These are phyloP conservation scores for Trifolium dubium DNA, from an alignment of 306 rosid species.

Conservation along the genomic window DNA sequence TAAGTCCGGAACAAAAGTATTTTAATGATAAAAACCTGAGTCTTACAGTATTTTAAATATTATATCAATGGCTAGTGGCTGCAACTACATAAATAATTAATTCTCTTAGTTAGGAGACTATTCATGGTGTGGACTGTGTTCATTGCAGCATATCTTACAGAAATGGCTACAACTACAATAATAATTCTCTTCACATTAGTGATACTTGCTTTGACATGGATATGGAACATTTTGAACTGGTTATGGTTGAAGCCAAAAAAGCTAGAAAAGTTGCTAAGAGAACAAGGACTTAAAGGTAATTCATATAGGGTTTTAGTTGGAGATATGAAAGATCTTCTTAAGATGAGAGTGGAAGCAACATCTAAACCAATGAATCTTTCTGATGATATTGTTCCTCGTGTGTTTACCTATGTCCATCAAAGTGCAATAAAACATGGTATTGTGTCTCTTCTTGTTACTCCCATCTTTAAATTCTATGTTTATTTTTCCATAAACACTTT, in stretches of 20 bases:
- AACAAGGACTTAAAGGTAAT: constrained; percentile 56
- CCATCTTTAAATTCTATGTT: no score
- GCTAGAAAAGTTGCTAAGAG: constrained; percentile 51
- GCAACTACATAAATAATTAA: no score
- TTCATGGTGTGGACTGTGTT: no score
- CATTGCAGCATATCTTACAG: neutral
- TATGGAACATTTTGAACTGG: constrained; percentile 54
- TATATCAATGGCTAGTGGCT: no score
- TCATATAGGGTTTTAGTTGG: constrained; percentile 47
- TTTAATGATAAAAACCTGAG: no score
- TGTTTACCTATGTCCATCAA: constrained; percentile 40
- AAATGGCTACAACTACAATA: neutral
- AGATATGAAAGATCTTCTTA: neutral
- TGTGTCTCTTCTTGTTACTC: neutral
- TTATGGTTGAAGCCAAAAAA: constrained; percentile 61
- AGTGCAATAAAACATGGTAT: constrained; percentile 48
- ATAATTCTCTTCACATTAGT: neutral
- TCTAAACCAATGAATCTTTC: constrained; percentile 55
- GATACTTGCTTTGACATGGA: neutral
- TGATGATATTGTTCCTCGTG: constrained; percentile 49
- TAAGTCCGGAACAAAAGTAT: no score
- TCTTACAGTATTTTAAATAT: no score
- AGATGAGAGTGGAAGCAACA: constrained; percentile 35
- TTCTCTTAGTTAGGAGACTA: neutral
- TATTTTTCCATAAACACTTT: no score